Conservation (phyloP, 2,329 filamentous ascomycete genomes). For the Rugonectria rugulosa region DNA sequence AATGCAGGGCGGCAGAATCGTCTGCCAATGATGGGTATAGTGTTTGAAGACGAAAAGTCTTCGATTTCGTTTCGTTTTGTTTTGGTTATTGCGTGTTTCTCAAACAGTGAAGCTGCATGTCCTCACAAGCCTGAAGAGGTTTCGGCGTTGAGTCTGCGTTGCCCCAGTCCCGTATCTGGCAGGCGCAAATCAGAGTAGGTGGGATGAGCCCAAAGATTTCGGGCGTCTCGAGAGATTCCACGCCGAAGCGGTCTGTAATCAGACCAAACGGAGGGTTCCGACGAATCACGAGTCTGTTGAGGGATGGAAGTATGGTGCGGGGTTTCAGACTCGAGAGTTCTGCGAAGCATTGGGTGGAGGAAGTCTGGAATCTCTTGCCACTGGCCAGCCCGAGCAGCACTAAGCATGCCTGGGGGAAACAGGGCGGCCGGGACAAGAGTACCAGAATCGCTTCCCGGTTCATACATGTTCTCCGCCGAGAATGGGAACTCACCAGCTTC, state of each 20-base stretch:
- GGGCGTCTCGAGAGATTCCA: slow-evolving; percentile 21
- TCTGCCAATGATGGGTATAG: slow-evolving; percentile 33
- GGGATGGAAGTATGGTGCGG: slow-evolving; percentile 25
- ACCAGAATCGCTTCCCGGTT: slow-evolving; percentile 34
- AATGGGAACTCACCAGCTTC: slow-evolving; percentile 66
- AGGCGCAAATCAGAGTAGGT: slow-evolving; percentile 49
- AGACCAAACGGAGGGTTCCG: slow-evolving; percentile 19
- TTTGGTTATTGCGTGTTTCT: slow-evolving; percentile 1
- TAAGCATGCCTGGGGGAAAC: slow-evolving; percentile 61
- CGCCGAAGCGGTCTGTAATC: slow-evolving; percentile 25
- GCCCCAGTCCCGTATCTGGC: slow-evolving; percentile 42
- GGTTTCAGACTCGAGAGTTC: slow-evolving; percentile 52
- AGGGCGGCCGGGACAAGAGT: slow-evolving; percentile 44
- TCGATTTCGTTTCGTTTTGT: slow-evolving; percentile 13
- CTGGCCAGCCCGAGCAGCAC: slow-evolving; percentile 61
- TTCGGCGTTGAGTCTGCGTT: slow-evolving; percentile 26
- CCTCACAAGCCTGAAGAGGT: slow-evolving; percentile 23
- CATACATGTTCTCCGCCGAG: slow-evolving; percentile 51
- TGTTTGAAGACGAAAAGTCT: slow-evolving; percentile 20
- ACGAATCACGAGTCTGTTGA: slow-evolving; percentile 24
- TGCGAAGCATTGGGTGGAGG: slow-evolving; percentile 60
- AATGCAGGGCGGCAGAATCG: slow-evolving; percentile 15
- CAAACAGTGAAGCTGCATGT: neutral
- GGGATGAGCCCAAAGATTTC: slow-evolving; percentile 32
- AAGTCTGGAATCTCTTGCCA: slow-evolving; percentile 67